These are phyloP conservation scores for Phaeosphaeriaceae sp. DNA, from an alignment of 2,329 filamentous ascomycete genomes.

Conservation along the genomic window DNA sequence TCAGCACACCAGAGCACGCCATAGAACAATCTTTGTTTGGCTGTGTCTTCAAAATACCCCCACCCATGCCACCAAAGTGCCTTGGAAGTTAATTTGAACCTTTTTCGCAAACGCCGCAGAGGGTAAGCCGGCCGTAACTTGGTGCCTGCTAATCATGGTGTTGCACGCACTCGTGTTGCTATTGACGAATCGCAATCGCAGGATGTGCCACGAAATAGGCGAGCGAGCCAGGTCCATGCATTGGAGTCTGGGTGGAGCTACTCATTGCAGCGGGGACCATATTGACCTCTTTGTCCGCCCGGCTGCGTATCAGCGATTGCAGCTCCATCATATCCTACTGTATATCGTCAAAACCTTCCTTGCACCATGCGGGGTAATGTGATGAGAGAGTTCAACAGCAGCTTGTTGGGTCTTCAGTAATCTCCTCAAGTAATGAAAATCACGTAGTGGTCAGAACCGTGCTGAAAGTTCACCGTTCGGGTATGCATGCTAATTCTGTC, in stretches of 20 bases:
- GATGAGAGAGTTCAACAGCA: slow-evolving; percentile 18
- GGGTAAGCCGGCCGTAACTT: slow-evolving; percentile 8
- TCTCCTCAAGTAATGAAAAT: slow-evolving; percentile 32
- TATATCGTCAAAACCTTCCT: slow-evolving; percentile 20
- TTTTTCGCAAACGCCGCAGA: slow-evolving; percentile 20
- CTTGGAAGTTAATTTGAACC: slow-evolving; percentile 19
- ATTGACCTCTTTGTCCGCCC: slow-evolving; percentile 17
- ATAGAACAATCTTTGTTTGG: slow-evolving; percentile 31
- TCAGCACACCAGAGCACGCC: slow-evolving; percentile 49
- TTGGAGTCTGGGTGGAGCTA: slow-evolving; percentile 18
- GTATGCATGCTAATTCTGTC: slow-evolving; percentile 14
- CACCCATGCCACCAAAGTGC: slow-evolving; percentile 30
- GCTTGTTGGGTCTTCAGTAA: not conserved
- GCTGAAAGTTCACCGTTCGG: slow-evolving; percentile 27
- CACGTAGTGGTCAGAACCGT: slow-evolving; percentile 19
- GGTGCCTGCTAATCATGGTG: slow-evolving; percentile 29
- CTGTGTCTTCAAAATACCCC: slow-evolving; percentile 27
- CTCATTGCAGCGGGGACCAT: slow-evolving; percentile 24
- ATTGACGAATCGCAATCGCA: slow-evolving; percentile 30
- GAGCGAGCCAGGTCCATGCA: slow-evolving; percentile 33
- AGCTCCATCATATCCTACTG: slow-evolving; percentile 14
- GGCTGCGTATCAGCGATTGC: slow-evolving; percentile 29
- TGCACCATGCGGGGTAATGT: slow-evolving; percentile 27
- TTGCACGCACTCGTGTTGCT: slow-evolving; percentile 22
- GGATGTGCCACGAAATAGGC: slow-evolving; percentile 16